phyloP scores from a whole-genome alignment of 139 green algal species.

The Asterochloris sp. region DNA sequence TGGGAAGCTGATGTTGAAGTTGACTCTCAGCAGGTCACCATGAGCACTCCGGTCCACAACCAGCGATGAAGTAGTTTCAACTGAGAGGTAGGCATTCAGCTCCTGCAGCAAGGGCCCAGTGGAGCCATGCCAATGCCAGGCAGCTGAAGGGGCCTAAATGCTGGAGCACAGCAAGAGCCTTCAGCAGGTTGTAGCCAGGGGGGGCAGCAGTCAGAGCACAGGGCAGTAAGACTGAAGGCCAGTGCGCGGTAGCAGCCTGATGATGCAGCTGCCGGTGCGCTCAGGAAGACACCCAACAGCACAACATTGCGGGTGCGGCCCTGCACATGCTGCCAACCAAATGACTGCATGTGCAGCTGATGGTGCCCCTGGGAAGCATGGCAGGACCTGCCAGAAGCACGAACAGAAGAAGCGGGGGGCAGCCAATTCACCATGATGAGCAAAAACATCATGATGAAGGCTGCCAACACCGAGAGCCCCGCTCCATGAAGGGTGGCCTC shows the following conservation, averaged over 20 bases:
- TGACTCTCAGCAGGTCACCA: slow-evolving; percentile 91
- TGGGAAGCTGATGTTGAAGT: slow-evolving; percentile 95
- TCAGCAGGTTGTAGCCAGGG: neutral
- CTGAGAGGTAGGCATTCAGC: slow-evolving; percentile 67
- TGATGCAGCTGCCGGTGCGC: too few relatives aligned
- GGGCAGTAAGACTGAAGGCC: neutral
- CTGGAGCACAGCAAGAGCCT: neutral
- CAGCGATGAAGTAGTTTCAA: slow-evolving; percentile 65
- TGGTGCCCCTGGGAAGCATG: too few relatives aligned
- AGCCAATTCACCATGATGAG: slow-evolving; percentile 28
- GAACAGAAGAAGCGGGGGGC: too few relatives aligned
- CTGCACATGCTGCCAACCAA: too few relatives aligned
- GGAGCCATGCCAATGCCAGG: neutral
- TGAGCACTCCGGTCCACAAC: slow-evolving; percentile 87
- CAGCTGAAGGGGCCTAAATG: neutral
- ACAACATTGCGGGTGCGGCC: too few relatives aligned
- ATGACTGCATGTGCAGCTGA: too few relatives aligned
- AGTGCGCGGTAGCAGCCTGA: too few relatives aligned
- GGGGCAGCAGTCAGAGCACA: neutral
- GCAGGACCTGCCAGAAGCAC: too few relatives aligned
- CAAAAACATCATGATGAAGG: slow-evolving; percentile 79
- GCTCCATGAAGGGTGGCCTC: slow-evolving; percentile 89
- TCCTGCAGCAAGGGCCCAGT: slow-evolving; percentile 63
- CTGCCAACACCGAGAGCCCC: slow-evolving; percentile 80
- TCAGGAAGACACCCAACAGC: too few relatives aligned